These are phyloP conservation scores for Melastoma malabathricum DNA, from an alignment of 345 rosid genomes.

Conservation along the genomic window DNA sequence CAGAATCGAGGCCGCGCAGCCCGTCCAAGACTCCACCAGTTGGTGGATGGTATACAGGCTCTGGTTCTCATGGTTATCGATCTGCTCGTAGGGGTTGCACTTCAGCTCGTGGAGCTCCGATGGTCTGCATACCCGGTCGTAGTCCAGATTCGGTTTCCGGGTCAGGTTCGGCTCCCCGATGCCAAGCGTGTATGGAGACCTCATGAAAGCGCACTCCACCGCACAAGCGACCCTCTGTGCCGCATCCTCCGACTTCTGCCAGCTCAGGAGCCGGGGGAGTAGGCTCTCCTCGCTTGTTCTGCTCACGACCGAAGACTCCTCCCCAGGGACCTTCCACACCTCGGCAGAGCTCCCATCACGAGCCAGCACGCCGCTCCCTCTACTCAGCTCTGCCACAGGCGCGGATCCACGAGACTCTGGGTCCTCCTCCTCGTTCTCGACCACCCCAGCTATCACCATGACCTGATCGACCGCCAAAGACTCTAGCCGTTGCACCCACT, in stretches of 20 bases:
- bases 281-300: conserved; percentile 66
- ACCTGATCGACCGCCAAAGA: conserved; percentile 51
- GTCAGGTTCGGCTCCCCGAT: conserved; percentile 71
- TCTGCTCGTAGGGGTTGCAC: conserved; percentile 20
- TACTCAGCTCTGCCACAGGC: conserved; percentile 28
- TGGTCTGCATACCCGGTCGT: conserved; percentile 33
- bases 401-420: conserved; percentile 20
- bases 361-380: conserved; percentile 25
- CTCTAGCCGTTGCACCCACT: conserved; percentile 69
- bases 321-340: conserved; percentile 45
- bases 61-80: conserved; percentile 46
- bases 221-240: conserved; percentile 51
- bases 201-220: conserved; percentile 67
- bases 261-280: conserved; percentile 58
- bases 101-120: conserved; percentile 18
- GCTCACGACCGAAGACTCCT: conserved; percentile 30
- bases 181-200: conserved; percentile 69
- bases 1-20: conserved; percentile 28
- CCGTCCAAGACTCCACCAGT: conserved; percentile 78
- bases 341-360: conserved; percentile 41
- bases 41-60: conserved; percentile 54
- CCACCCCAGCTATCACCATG: conserved; percentile 36
- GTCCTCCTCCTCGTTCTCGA: conserved; percentile 37
- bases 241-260: conserved; percentile 57
- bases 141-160: conserved; percentile 27